Evolutionary conservation across 2,329 filamentous ascomycete genomes (phyloP), one percentile per base, ranked within the genome.

Genomic region (Sphaerulina vaccinii): DNA sequence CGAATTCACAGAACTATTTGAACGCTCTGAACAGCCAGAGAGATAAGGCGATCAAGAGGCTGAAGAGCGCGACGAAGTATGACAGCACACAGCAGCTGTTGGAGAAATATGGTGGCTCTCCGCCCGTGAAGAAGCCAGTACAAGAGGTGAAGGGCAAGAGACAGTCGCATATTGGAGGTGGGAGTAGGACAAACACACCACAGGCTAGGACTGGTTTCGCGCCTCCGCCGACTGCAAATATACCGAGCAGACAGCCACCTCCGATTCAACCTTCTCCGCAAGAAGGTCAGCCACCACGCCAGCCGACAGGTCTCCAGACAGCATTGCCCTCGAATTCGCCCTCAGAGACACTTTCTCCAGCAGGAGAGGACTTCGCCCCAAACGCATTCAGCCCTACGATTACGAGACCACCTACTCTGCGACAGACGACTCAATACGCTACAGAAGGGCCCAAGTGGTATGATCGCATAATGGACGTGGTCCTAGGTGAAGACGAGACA

Each of bases 21-120:
- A 86, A 92, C 62, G 81, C 81, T 16, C 80, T 91, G 29, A 84
- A 91, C 64, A 82, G 83, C 48, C 88, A 96, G 70, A 84, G 92
- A 48, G 83, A 88, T 53, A 84, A 84, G 62, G 96, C 91, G 1
- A 97, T 99, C 59, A 87, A 95, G 68, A 91, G 91, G 72, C 82
- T 99, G 57, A 99, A 99, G 73, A 85, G 87, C 52, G 91, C 91
- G 21, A 99, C 93, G 27, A 96, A 88, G 70, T 99, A 96, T 74
- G 89, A 97, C 71, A 93, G 91, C 24, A 99, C 93, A 1, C 83
- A 95, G 65, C 84, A 96, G 68, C 73, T 99, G 54, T 81, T 99
- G 9, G 89, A 97, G 65, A 99, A 97, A 65, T 99, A 99, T 69
- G 91, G 90, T 29, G 87, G 83, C 8, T 75, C 78, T 16, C 82